phyloP scores from a whole-genome alignment of 371 early-diverging fungal species.

The Haplosporangium sp. region DNA sequence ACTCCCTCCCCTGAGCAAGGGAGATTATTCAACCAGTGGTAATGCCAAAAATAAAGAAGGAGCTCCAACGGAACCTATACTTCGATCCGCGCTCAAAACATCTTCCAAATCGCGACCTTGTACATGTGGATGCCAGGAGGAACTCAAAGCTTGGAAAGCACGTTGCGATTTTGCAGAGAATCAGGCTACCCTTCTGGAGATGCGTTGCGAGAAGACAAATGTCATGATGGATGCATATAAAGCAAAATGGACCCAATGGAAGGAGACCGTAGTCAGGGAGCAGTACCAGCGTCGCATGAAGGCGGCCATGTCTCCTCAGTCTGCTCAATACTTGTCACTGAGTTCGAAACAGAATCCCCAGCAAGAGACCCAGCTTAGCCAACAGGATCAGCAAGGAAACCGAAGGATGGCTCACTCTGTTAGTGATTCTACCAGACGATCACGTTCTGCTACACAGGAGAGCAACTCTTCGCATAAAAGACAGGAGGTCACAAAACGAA shows the following conservation, averaged over 20 bases:
- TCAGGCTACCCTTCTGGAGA: conserved; percentile 10
- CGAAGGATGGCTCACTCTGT: background rate
- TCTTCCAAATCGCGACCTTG: conserved; percentile 12
- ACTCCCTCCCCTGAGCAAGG: conserved; percentile 23
- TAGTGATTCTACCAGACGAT: background rate
- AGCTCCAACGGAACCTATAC: background rate
- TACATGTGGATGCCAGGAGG: conserved; percentile 41
- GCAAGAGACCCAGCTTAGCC: background rate
- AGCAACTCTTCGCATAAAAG: conserved; percentile 26
- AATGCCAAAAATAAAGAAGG: background rate
- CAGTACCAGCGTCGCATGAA: conserved; percentile 38
- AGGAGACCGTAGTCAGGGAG: conserved; percentile 13
- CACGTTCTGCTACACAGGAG: conserved; percentile 15
- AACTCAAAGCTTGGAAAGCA: conserved; percentile 22
- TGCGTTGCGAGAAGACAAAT: conserved; percentile 21
- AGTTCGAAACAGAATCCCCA: background rate
- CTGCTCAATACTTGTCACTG: conserved; percentile 1
- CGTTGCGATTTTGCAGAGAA: conserved; percentile 36
- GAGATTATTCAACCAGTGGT: background rate
- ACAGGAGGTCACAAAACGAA: conserved; percentile 22
- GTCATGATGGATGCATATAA: conserved; percentile 27
- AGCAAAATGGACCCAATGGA: conserved; percentile 30
- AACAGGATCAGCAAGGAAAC: background rate
- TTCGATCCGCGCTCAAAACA: conserved; percentile 19
- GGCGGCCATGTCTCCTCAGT: conserved; percentile 19